A percentile compares a stretch with the other conserved stretches of the same genome.
Evolutionary conservation across 495 filamentous ascomycete species (phyloP).

Genomic region (Penicillium ochrochloron): DNA sequence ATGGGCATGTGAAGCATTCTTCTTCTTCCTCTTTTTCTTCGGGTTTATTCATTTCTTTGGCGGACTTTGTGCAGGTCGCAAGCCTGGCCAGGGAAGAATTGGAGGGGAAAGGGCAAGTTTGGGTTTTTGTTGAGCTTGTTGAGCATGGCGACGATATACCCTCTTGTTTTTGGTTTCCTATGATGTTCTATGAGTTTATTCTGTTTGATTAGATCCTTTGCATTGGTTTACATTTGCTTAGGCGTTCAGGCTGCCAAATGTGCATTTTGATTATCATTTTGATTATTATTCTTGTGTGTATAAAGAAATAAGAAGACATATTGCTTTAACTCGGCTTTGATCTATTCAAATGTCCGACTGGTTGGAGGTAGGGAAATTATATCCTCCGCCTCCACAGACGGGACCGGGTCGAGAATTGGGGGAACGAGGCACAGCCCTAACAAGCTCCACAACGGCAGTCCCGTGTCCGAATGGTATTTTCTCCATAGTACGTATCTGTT

Average conservation of each 20-base stretch:
- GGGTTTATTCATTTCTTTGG: constrained; percentile 8
- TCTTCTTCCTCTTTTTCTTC: background rate
- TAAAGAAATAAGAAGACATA: background rate
- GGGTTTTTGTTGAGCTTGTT: constrained; percentile 23
- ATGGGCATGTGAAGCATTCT: constrained; percentile 7
- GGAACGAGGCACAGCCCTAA: background rate
- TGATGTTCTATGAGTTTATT: constrained; percentile 15
- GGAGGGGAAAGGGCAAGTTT: constrained; percentile 17
- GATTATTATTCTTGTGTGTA: background rate
- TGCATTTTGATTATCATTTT: background rate
- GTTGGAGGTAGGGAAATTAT: background rate
- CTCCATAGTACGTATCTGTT: no score
- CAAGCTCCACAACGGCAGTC: background rate
- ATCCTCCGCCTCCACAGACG: background rate
- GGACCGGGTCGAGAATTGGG: background rate
- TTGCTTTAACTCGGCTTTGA: background rate
- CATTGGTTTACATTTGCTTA: constrained; percentile 1
- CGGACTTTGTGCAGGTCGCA: constrained; percentile 31
- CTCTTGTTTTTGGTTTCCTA: constrained; percentile 21
- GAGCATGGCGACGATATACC: constrained; percentile 35
- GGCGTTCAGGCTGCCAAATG: constrained; percentile 2
- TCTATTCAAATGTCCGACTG: background rate
- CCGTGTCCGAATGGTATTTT: background rate
- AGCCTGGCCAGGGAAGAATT: constrained; percentile 11
- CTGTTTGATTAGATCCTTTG: constrained; percentile 4